Conservation (phyloP, 176 grass and related monocot genomes). For the Coix lacrymajobi region DNA sequence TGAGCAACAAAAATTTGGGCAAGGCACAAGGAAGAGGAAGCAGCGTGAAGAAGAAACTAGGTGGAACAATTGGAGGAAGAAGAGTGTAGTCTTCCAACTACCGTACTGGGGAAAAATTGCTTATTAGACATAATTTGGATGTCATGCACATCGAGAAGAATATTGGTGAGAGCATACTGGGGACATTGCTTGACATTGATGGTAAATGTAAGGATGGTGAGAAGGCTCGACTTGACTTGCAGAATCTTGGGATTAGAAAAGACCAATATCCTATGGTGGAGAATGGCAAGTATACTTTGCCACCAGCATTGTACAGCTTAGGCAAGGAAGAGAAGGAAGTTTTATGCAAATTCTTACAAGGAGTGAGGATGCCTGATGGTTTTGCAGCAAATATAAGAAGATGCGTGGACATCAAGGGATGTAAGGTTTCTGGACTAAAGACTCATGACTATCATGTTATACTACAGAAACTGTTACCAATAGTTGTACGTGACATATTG, state of each 20-base stretch:
- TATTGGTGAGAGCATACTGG: not conserved
- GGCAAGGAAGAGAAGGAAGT: not conserved
- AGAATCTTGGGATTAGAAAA: not conserved
- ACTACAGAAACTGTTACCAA: not conserved
- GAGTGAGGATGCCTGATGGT: conserved; percentile 3
- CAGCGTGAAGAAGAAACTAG: not conserved
- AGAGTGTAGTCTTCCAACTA: not conserved
- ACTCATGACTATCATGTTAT: conserved; percentile 25
- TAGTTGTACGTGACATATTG: not conserved
- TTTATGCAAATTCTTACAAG: not conserved
- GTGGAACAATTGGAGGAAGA: not conserved
- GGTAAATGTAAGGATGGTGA: not conserved
- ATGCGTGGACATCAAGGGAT: not conserved
- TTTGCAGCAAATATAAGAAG: conserved; percentile 12
- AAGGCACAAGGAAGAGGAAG: not conserved
- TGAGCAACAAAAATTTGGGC: not conserved
- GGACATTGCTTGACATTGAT: not conserved
- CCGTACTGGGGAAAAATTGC: not conserved
- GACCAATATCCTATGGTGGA: not conserved
- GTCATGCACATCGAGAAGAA: conserved; percentile 23
- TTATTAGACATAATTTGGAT: not conserved
- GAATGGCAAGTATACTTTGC: conserved; percentile 3
- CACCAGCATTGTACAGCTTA: not conserved
- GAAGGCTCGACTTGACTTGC: not conserved
- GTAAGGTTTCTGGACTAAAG: not conserved